A percentile compares a stretch with the other conserved stretches of the same genome.
Evolutionary conservation across 1,284 basidiomycete genomes (phyloP).

Genomic region (Lentinula novae-zelandiae): DNA sequence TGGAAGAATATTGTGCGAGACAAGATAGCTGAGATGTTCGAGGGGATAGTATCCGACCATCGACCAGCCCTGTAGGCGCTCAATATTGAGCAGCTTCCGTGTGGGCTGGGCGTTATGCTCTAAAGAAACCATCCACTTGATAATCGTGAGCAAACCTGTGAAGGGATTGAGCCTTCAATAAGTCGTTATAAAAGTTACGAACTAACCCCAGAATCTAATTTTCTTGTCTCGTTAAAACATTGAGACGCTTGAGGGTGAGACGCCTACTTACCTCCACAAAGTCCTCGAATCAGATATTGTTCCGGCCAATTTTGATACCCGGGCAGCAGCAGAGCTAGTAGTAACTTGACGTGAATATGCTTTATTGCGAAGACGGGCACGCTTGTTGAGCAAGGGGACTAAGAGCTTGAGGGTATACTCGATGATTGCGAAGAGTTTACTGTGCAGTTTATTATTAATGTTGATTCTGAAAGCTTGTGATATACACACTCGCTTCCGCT

Average conservation of each 20-base stretch:
- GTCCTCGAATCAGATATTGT: constrained; percentile 65
- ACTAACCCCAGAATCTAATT: constrained; percentile 61
- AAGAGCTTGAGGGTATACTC: constrained; percentile 70
- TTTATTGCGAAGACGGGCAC: constrained; percentile 64
- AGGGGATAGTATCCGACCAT: constrained; percentile 83
- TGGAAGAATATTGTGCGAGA: constrained; percentile 61
- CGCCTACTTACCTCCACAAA: constrained; percentile 41
- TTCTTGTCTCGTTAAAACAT: background rate
- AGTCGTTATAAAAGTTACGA: background rate
- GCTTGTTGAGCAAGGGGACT: constrained; percentile 58
- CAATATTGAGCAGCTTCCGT: constrained; percentile 65
- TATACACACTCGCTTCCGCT: constrained; percentile 75
- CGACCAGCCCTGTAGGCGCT: constrained; percentile 79
- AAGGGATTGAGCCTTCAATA: constrained; percentile 2
- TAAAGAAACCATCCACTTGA: constrained; percentile 73
- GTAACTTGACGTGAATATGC: constrained; percentile 51
- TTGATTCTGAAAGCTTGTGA: constrained; percentile 6
- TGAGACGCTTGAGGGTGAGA: background rate
- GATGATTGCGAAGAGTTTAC: constrained; percentile 73
- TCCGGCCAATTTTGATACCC: constrained; percentile 50
- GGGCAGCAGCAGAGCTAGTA: constrained; percentile 48
- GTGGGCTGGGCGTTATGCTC: constrained; percentile 70
- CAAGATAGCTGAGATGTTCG: constrained; percentile 74
- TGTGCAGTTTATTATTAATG: constrained; percentile 24
- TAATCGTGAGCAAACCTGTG: constrained; percentile 68